phyloP scores from a whole-genome alignment of 441 rosid species.

The Corymbia citriodora region DNA sequence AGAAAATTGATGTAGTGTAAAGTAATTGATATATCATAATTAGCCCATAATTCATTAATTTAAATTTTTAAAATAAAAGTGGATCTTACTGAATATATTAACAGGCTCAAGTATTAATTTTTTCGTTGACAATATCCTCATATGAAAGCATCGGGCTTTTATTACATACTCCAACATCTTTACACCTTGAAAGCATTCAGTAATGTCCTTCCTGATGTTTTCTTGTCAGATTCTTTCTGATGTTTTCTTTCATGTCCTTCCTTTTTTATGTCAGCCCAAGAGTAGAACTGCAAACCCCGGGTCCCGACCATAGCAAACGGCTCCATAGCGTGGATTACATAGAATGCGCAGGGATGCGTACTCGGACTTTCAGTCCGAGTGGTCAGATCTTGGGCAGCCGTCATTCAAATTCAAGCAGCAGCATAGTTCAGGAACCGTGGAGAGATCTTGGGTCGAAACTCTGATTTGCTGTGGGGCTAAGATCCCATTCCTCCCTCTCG shows the following conservation, averaged over 20 bases:
- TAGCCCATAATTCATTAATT: too few species aligned
- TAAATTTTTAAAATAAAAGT: too few species aligned
- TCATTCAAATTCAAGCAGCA: background rate
- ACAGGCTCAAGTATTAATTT: too few species aligned
- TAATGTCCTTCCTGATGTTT: background rate
- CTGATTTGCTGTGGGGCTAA: background rate
- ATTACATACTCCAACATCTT: background rate
- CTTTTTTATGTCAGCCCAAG: background rate
- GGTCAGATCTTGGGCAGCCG: background rate
- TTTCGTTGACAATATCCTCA: too few species aligned
- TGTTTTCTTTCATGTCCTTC: background rate
- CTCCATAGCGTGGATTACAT: background rate
- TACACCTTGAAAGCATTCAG: background rate
- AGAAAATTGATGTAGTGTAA: too few species aligned
- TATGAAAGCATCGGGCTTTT: rapidly evolving
- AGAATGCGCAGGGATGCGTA: background rate
- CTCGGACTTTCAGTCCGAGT: background rate
- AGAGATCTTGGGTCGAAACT: background rate
- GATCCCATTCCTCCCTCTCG: background rate
- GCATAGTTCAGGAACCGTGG: background rate
- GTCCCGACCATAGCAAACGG: background rate
- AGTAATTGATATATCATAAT: too few species aligned
- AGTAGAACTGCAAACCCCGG: background rate
- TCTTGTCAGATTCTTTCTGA: background rate
- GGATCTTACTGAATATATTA: too few species aligned